phyloP scores from a whole-genome alignment of 768 basidiomycete genomes.

The Calvatia gigantea region DNA sequence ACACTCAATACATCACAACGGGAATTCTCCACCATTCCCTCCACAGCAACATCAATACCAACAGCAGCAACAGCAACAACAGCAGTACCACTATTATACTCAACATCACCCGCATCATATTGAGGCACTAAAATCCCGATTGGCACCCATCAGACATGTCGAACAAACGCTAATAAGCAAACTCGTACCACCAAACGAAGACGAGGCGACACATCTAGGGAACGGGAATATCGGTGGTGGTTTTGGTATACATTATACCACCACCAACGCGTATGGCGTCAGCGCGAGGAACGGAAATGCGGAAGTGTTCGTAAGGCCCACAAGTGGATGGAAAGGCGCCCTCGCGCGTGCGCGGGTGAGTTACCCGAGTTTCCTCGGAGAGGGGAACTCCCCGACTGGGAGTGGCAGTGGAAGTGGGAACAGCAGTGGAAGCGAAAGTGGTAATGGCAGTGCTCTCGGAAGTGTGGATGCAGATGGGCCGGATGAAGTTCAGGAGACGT shows the following conservation, averaged over 20 bases:
- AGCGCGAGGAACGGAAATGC: slow-evolving; percentile 21
- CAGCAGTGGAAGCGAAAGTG: slow-evolving; percentile 14
- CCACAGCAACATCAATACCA: slow-evolving; percentile 14
- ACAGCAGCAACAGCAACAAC: slow-evolving; percentile 21
- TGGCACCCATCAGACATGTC: slow-evolving; percentile 65
- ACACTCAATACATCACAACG: background rate
- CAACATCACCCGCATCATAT: slow-evolving; percentile 32
- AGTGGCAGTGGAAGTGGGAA: slow-evolving; percentile 31
- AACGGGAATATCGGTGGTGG: slow-evolving; percentile 19
- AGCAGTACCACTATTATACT: slow-evolving; percentile 8
- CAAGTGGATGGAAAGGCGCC: slow-evolving; percentile 62
- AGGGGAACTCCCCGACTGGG: slow-evolving; percentile 9
- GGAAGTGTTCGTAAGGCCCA: slow-evolving; percentile 65
- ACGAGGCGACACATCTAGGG: slow-evolving; percentile 43
- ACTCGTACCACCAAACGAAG: slow-evolving; percentile 66
- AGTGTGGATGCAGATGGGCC: slow-evolving; percentile 23
- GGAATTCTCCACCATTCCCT: slow-evolving; percentile 8
- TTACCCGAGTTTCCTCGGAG: slow-evolving; percentile 23
- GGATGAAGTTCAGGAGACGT: slow-evolving; percentile 57
- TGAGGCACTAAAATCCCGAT: slow-evolving; percentile 56
- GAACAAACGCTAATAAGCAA: slow-evolving; percentile 68
- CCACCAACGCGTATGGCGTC: slow-evolving; percentile 9
- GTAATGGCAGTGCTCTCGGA: slow-evolving; percentile 41
- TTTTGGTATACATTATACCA: slow-evolving; percentile 14
- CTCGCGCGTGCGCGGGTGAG: slow-evolving; percentile 42